Evolutionary conservation across 202 grass and related monocot species (phyloP).

Genomic region (Eragrostis tef): DNA sequence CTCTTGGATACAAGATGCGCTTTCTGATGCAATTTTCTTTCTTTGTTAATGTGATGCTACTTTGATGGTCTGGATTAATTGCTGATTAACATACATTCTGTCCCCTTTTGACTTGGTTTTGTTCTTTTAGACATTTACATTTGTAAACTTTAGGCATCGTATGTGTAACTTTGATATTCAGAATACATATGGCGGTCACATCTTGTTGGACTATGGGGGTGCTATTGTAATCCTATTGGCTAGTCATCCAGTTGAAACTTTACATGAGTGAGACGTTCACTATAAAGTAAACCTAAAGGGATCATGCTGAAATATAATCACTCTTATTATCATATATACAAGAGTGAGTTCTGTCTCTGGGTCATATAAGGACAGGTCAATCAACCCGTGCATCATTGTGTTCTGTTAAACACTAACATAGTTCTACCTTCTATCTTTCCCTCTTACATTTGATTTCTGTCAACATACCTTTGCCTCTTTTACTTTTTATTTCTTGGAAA

Average conservation of each 20-base stretch:
- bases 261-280: slow-evolving; percentile 4
- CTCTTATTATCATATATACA: not conserved
- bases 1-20: slow-evolving; percentile 19
- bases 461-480: not conserved
- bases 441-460: not conserved
- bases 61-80: slow-evolving; percentile 11
- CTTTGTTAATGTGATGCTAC: not conserved
- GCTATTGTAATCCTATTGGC: slow-evolving; percentile 8
- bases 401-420: not conserved
- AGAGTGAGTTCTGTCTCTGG: not conserved
- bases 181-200: not conserved
- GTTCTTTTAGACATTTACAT: not conserved
- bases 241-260: not conserved
- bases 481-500: not conserved
- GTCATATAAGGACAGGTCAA: not conserved
- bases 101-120: not conserved
- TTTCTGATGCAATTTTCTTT: slow-evolving; percentile 17
- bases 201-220: not conserved
- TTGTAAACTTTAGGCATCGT: not conserved
- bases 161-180: no score
- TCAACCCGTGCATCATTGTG: no score
- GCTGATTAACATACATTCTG: not conserved
- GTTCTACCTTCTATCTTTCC: not conserved
- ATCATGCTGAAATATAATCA: not conserved
- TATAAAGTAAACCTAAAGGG: not conserved